Evolutionary conservation across 805 yeast genomes (phyloP).

Genomic region (Candida oleophila): DNA sequence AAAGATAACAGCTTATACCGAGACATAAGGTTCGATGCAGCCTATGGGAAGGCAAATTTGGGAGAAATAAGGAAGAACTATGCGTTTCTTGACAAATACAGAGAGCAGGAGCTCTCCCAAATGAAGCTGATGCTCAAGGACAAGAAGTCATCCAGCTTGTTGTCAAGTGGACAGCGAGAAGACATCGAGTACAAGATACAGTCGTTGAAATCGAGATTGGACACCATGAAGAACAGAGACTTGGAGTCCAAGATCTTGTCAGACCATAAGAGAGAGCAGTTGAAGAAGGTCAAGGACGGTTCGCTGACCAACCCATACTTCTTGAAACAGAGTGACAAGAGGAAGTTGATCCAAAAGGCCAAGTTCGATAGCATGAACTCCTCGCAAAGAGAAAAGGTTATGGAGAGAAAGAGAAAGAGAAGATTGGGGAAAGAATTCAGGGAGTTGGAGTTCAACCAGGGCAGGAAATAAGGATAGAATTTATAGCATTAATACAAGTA

Average conservation of each 20-base stretch:
- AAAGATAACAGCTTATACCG: slow-evolving; percentile 48
- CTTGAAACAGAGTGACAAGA: slow-evolving; percentile 67
- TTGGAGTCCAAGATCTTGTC: slow-evolving; percentile 64
- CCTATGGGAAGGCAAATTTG: slow-evolving; percentile 80
- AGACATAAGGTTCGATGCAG: slow-evolving; percentile 89
- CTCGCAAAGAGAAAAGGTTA: slow-evolving; percentile 71
- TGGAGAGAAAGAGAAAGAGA: slow-evolving; percentile 87
- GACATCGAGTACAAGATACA: slow-evolving; percentile 57
- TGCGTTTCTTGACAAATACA: slow-evolving; percentile 81
- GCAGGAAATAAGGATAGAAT: neutral
- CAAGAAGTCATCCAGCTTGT: slow-evolving; percentile 40
- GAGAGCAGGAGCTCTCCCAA: slow-evolving; percentile 67
- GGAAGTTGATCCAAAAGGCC: slow-evolving; percentile 73
- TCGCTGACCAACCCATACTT: slow-evolving; percentile 53
- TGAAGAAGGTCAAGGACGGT: slow-evolving; percentile 45
- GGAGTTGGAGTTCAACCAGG: slow-evolving; percentile 37
- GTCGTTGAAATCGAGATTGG: slow-evolving; percentile 65
- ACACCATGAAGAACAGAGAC: slow-evolving; percentile 70
- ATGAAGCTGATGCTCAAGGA: slow-evolving; percentile 59
- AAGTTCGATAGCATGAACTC: slow-evolving; percentile 73
- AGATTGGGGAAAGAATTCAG: slow-evolving; percentile 78
- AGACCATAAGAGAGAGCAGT: slow-evolving; percentile 54
- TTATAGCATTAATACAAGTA: no score
- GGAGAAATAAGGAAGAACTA: slow-evolving; percentile 71
- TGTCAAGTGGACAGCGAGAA: slow-evolving; percentile 46